Base-by-base conservation (phyloP, 139 green algal genomes). In the Micromonas pusilla region DNA sequence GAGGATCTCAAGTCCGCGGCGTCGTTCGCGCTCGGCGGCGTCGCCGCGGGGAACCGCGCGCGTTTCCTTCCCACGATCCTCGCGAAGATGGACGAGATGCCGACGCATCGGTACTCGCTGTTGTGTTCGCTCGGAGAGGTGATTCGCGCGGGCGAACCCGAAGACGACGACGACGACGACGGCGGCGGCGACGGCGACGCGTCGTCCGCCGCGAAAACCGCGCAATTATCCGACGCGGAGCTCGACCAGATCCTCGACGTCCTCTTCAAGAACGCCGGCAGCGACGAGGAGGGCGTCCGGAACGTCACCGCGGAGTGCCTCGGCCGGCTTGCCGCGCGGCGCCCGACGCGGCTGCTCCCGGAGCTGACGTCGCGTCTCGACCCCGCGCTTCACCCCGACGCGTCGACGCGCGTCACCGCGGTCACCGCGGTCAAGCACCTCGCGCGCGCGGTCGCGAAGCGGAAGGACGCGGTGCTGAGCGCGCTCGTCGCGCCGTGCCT, bases 271-370 rank as follows among this genome's bases (percentile, higher is more conserved):
- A 80, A 76, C 57, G 86, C 76, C 39, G 83, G 84, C 54, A 87
- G 79, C 52, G 73, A 80, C 2, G 83, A 87, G 78, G 90, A 97
- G 81, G 88, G 94, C 95, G 88, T 96, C 84, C 87, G 90, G 37
- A 91, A 87, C 45, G 90, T 96, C 28, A 89, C 97, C n/a, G 89
- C 93, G 3, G 94, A 98, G 84, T 98, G 94, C 87, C 84, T 96
- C 54, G 94, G 92, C 30, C 86, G 88, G 38, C 83, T 97, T 71
- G 89, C 89, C 52, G 68, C 23, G 37, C 25, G 26, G n/a, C n/a
- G n/a, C n/a, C n/a, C 13, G 30, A 75, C 37, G 34, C 65, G 30
- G 4, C 28, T 9, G 0, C 25, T 23, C 37, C 62, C 2, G n/a
- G n/a, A n/a, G n/a, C n/a, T n/a, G n/a, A n/a, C n/a, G n/a, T n/a